Evolutionary conservation across 2,329 filamentous ascomycete genomes (phyloP), one percentile per base, ranked within the genome.

Genomic region (Botrytis fabae): DNA sequence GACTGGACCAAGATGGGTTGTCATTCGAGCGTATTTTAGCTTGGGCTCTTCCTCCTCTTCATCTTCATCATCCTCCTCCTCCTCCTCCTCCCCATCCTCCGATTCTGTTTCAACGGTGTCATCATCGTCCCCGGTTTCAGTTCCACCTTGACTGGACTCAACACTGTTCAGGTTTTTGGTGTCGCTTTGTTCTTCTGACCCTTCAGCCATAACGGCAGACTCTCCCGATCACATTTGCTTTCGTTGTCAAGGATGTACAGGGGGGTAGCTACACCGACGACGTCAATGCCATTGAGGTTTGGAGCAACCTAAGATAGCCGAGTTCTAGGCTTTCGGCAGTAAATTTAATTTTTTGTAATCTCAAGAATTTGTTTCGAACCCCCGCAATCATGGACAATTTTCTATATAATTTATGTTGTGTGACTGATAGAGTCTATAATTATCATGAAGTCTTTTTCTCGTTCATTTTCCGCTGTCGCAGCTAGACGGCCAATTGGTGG

Each of bases 31-130:
- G 82, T 98, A 98, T 83, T 99, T 99, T 78, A 99, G 88, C 80
- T 91, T 92, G 42, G 96, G 97, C 83, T 98, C 95, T 28, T 98
- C 95, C 9, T 98, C 95, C 4, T 96, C 94, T 0, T 95, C 93
- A 0, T 97, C 32, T 0, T 95, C 93, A 0, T 97, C 93, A 90
- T 0, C 69, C 44, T 71, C 84, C 0, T 85, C 86, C 12, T 54
- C 48, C 4, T 96, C 94, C 0, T 95, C 93, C 0, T 97, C 93
- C 90, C 0, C 69, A 57, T 71, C 84, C 0, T 85, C 86, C 0
- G 85, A 84, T 0, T 86, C 86, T 0, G 82, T 83, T 4, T 82
- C 82, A 6, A 81, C 82, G 42, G 73, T 75, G 46, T 75, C 74
- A 25, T 75, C 75, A 16, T 75, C 75, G 12, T 75, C 76, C 51